Evolutionary conservation across 177 flowering plant genomes (phyloP), one percentile per base, ranked within the genome.

Genomic region (Vitis hybrid): DNA sequence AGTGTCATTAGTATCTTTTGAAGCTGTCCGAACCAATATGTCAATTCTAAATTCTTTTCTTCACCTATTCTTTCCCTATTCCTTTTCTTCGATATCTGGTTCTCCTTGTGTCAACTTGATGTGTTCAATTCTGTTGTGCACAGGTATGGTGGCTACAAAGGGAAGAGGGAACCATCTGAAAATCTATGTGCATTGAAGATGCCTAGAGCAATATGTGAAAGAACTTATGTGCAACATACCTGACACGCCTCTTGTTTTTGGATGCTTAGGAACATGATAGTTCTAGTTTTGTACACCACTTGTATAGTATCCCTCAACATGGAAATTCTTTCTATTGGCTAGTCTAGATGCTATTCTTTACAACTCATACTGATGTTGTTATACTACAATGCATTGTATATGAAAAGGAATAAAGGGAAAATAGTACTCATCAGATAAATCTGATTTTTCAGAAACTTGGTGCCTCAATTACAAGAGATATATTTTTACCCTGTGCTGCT

Each of bases 131-230:
- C 77, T 72, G 57, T 64, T 78, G 68, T 78, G 70, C 74, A 80
- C 90, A 87, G 90, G 91, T 85, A 29, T 71, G 70, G 62, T 75
- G 74, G 81, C 86, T 73, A 80, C 78, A 73, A 78, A 68, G 64
- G 80, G 82, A 83, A 84, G 82, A 76, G 68, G 80, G 56, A 77
- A 79, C 69, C 69, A 63, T 74, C 52, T 75, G 70, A 80, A 72
- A 68, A 56, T 80, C 70, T 74, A 15, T 83, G 84, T 76, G 51
- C 82, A 77, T 65, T 83, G 89, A 80, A 77, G 87, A 77, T 62
- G 70, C 73, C 66, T 59, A 66, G 67, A 66, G 78, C 69, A 75
- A 76, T 74, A 67, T 74, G 70, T 75, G 73, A 76, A 76, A 63
- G 56, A 71, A 52, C 51, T 70, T 70, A 53, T 66, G 33, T 80